Evolutionary conservation across 2,329 filamentous ascomycete genomes (phyloP).

Genomic region (Neonectria sp.): DNA sequence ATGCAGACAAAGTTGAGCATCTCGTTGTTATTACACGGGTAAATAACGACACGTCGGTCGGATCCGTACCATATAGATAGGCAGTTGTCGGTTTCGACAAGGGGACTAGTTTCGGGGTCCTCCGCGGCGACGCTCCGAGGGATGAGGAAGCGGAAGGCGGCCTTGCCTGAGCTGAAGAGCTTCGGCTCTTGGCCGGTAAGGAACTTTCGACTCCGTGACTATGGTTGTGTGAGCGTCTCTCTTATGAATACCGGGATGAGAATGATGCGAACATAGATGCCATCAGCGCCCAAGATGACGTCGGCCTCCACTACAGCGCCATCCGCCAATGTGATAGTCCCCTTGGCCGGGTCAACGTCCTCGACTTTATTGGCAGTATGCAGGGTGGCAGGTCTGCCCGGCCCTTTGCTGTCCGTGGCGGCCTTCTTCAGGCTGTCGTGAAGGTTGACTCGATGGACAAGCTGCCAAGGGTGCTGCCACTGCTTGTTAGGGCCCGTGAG

Average conservation of each 20-base stretch:
- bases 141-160: conserved; percentile 70
- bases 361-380: conserved; percentile 59
- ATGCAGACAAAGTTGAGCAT: conserved; percentile 67
- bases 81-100: conserved; percentile 33
- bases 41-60: conserved; percentile 62
- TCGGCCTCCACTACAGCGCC: conserved; percentile 62
- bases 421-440: conserved; percentile 64
- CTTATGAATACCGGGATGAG: background rate
- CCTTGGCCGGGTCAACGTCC: conserved; percentile 57
- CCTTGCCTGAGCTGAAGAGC: conserved; percentile 64
- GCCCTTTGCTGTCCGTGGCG: conserved; percentile 56
- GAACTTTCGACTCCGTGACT: conserved; percentile 47
- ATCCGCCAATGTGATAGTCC: conserved; percentile 60
- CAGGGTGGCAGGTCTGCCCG: conserved; percentile 55
- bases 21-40: conserved; percentile 62
- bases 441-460: conserved; percentile 66
- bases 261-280: conserved; percentile 60
- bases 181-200: conserved; percentile 36
- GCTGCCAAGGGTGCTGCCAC: conserved; percentile 65
- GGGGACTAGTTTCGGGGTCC: conserved; percentile 41
- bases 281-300: conserved; percentile 69
- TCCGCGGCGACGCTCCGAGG: conserved; percentile 54
- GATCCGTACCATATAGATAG: conserved; percentile 56
- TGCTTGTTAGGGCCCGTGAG: conserved; percentile 53
- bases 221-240: background rate